Conservation (phyloP, 768 basidiomycete genomes). For the Pulveroboletus sp. region DNA sequence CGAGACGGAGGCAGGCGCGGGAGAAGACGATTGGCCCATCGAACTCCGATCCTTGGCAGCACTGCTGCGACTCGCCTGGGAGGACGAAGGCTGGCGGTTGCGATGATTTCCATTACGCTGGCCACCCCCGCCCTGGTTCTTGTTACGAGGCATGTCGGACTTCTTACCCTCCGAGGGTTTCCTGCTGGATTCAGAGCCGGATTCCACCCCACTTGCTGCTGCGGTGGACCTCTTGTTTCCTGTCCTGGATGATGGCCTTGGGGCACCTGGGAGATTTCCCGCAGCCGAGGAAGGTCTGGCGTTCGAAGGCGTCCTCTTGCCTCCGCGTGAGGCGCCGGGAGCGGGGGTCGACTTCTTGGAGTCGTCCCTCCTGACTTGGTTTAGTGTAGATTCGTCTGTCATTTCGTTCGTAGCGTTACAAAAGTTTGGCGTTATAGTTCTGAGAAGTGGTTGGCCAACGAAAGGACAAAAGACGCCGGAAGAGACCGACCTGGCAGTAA, state of each 20-base stretch:
- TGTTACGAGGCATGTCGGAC: conserved; percentile 49
- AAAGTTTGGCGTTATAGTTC: conserved; percentile 35
- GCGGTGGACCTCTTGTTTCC: conserved; percentile 57
- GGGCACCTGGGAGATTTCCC: conserved; percentile 42
- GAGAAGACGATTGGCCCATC: conserved; percentile 36
- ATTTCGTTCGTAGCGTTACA: conserved; percentile 74
- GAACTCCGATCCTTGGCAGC: conserved; percentile 45
- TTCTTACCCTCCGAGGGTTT: conserved; percentile 55
- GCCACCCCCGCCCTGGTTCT: conserved; percentile 45
- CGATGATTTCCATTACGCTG: conserved; percentile 49
- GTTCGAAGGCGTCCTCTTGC: conserved; percentile 54
- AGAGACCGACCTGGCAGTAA: conserved; percentile 44
- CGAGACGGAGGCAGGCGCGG: conserved; percentile 47
- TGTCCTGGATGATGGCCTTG: conserved; percentile 60
- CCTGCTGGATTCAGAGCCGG: conserved; percentile 69
- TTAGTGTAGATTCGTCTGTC: conserved; percentile 68
- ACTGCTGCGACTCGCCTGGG: conserved; percentile 54
- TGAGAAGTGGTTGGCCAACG: conserved; percentile 34
- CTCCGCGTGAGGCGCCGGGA: conserved; percentile 48
- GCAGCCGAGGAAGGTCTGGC: conserved; percentile 39
- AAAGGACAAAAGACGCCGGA: conserved; percentile 6
- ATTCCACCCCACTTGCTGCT: conserved; percentile 46
- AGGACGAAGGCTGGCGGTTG: conserved; percentile 55
- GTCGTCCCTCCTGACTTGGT: conserved; percentile 64
- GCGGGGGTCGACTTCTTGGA: conserved; percentile 49